Percentiles rank a stretch among this genome's conserved stretches.
phyloP scores from a whole-genome alignment of 768 basidiomycete species.

The Suillus lakei region DNA sequence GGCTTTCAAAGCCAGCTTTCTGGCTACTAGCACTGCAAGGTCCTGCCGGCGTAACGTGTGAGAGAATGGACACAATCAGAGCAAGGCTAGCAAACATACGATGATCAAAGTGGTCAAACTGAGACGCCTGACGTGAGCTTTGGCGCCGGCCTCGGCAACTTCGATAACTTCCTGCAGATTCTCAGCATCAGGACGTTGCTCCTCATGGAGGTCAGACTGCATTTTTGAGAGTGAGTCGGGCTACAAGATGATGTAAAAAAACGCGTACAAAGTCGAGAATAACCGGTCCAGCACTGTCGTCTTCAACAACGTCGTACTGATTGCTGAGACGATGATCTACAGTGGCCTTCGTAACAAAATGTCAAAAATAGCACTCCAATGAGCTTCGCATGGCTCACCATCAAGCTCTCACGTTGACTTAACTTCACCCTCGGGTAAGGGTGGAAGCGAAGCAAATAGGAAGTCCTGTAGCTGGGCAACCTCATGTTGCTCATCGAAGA shows the following conservation, averaged over 20 bases:
- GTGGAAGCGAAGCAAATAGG: conserved; percentile 32
- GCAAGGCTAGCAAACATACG: conserved; percentile 19
- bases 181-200: conserved; percentile 16
- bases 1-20: conserved; percentile 6
- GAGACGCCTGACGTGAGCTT: conserved; percentile 14
- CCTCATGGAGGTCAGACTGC: not conserved
- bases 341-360: conserved; percentile 15
- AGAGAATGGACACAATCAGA: not conserved
- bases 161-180: conserved; percentile 14
- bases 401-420: conserved; percentile 29
- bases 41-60: conserved; percentile 23
- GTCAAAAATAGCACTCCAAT: conserved; percentile 12
- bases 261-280: not conserved
- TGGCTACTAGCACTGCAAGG: conserved; percentile 23
- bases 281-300: not conserved
- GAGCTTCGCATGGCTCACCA: conserved; percentile 20
- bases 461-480: conserved; percentile 33
- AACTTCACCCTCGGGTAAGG: conserved; percentile 32
- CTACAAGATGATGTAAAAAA: not conserved
- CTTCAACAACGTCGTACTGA: conserved; percentile 5
- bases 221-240: not conserved
- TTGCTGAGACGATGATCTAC: not conserved
- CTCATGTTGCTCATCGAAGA: conserved; percentile 20
- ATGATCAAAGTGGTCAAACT: conserved; percentile 28
- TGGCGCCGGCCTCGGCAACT: not conserved